Percentiles rank a stretch among this genome's conserved stretches.
These are phyloP conservation scores for Irpex sp. DNA, from an alignment of 1,284 basidiomycete species.

Conservation along the genomic window DNA sequence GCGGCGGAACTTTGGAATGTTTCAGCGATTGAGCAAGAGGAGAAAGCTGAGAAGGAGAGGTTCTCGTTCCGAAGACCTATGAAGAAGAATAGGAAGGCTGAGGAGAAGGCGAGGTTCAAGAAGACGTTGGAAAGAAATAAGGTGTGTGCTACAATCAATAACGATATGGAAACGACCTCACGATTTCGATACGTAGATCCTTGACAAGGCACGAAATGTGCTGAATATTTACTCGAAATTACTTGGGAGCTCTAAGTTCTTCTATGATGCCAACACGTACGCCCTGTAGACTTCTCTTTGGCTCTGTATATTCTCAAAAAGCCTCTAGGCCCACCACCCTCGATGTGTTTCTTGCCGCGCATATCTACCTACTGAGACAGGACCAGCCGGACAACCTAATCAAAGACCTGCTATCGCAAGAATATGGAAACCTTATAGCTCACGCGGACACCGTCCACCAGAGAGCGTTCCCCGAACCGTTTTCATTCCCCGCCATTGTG, in stretches of 20 bases:
- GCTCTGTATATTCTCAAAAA: neutral
- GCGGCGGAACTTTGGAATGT: slow-evolving; percentile 57
- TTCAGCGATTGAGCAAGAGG: slow-evolving; percentile 38
- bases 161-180: neutral
- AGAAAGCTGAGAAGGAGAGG: slow-evolving; percentile 27
- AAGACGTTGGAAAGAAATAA: slow-evolving; percentile 60
- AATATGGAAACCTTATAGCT: slow-evolving; percentile 48
- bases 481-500: slow-evolving; percentile 14
- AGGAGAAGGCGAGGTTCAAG: slow-evolving; percentile 33
- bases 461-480: slow-evolving; percentile 23
- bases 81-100: slow-evolving; percentile 28
- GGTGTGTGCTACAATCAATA: slow-evolving; percentile 29
- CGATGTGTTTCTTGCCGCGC: slow-evolving; percentile 62
- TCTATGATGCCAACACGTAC: slow-evolving; percentile 31
- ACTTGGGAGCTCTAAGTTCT: slow-evolving; percentile 44
- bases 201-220: slow-evolving; percentile 50
- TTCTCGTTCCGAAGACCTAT: slow-evolving; percentile 28
- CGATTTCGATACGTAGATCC: slow-evolving; percentile 33
- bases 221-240: slow-evolving; percentile 56
- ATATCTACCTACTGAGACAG: slow-evolving; percentile 56
- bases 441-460: slow-evolving; percentile 50
- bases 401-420: slow-evolving; percentile 43
- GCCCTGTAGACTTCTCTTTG: neutral
- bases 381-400: slow-evolving; percentile 59
- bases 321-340: slow-evolving; percentile 47